A percentile compares a stretch with the other conserved stretches of the same genome.
Evolutionary conservation across 768 basidiomycete genomes (phyloP).

Genomic region (Floccularia luteovirens): DNA sequence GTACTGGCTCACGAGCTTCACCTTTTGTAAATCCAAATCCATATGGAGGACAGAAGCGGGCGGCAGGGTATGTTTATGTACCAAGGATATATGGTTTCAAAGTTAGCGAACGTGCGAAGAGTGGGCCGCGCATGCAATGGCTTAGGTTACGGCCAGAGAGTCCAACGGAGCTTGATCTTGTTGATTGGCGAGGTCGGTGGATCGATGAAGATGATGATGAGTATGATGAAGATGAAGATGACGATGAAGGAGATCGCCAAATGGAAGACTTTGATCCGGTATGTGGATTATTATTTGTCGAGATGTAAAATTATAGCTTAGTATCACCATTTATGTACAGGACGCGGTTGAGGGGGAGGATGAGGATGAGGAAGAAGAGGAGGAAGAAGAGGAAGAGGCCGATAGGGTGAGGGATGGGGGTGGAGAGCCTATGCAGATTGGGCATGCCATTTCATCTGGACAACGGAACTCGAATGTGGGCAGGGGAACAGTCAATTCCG

Average conservation of each 20-base stretch:
- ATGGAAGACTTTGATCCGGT: slow-evolving; percentile 89
- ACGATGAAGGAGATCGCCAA: slow-evolving; percentile 64
- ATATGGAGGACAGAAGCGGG: slow-evolving; percentile 83
- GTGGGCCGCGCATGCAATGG: slow-evolving; percentile 97
- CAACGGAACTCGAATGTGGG: slow-evolving; percentile 5
- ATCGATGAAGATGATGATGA: slow-evolving; percentile 56
- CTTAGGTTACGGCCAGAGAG: slow-evolving; percentile 79
- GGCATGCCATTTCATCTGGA: slow-evolving; percentile 18
- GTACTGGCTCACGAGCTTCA: slow-evolving; percentile 37
- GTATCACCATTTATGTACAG: slow-evolving; percentile 18
- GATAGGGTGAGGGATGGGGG: slow-evolving; percentile 16
- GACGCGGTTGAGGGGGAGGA: slow-evolving; percentile 44
- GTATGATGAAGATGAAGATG: slow-evolving; percentile 62
- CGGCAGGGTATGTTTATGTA: slow-evolving; percentile 80
- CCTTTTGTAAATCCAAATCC: slow-evolving; percentile 85
- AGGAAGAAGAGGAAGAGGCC: slow-evolving; percentile 52
- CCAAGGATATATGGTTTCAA: slow-evolving; percentile 97
- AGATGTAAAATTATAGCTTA: neutral
- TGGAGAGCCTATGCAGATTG: slow-evolving; percentile 7
- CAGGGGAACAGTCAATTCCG: slow-evolving; percentile 22
- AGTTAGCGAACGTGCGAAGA: slow-evolving; percentile 91
- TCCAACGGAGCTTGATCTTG: slow-evolving; percentile 73
- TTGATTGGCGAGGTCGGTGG: slow-evolving; percentile 91
- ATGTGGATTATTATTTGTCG: slow-evolving; percentile 14
- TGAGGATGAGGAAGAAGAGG: slow-evolving; percentile 56